Conservation (phyloP, 78 protist species). For the Dictyostelium brefeldianum region DNA sequence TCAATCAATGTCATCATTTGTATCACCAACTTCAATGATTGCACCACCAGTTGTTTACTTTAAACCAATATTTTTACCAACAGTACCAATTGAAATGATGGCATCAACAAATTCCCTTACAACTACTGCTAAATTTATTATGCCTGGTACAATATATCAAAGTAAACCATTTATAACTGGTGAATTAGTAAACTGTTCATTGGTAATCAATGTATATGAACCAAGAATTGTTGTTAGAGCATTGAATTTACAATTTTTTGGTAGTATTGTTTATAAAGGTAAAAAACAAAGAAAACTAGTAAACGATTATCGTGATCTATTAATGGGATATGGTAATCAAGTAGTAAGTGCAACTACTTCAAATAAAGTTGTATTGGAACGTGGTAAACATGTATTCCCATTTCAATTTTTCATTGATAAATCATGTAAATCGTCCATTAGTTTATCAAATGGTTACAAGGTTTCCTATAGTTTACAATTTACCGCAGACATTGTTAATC, state of each 20-base stretch:
- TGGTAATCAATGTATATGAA: conserved; percentile 1
- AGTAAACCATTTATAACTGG: background rate
- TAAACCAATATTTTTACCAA: conserved; percentile 14
- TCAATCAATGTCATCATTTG: background rate
- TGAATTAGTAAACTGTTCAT: background rate
- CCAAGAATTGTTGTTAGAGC: conserved; percentile 29
- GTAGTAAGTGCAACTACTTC: background rate
- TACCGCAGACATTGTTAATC: conserved; percentile 29
- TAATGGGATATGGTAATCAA: background rate
- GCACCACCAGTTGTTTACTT: conserved; percentile 38
- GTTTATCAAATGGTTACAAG: background rate
- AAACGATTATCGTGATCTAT: conserved; percentile 13
- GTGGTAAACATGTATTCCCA: conserved; percentile 52
- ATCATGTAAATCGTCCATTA: conserved; percentile 12
- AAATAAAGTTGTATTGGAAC: background rate
- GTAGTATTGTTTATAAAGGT: background rate
- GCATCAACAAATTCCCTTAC: background rate
- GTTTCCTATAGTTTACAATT: background rate
- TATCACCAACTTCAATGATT: background rate
- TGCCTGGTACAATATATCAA: conserved; percentile 21
- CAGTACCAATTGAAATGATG: background rate
- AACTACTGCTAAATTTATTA: background rate
- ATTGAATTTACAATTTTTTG: background rate
- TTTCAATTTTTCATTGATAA: conserved; percentile 46
- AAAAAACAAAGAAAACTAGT: conserved; percentile 3